phyloP scores from a whole-genome alignment of 139 green algal species.

The Haematococcus lacustris region DNA sequence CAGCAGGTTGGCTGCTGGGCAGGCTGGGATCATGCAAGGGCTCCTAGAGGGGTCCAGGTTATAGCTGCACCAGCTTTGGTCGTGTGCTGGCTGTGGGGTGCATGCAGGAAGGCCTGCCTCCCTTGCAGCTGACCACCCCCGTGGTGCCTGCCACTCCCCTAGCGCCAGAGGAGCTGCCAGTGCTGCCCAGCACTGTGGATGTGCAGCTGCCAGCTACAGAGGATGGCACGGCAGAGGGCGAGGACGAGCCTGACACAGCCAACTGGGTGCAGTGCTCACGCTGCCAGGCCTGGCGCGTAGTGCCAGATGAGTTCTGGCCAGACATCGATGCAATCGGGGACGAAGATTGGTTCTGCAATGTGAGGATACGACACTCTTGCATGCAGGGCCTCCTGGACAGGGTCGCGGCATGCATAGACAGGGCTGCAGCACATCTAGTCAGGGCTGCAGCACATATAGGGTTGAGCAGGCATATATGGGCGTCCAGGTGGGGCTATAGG shows the following conservation, averaged over 20 bases:
- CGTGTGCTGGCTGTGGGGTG: background rate
- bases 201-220: background rate
- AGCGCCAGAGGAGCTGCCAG: background rate
- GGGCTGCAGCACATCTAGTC: too few relatives aligned
- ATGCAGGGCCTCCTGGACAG: background rate
- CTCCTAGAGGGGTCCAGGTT: too few relatives aligned
- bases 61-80: background rate
- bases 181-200: background rate
- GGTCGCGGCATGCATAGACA: too few relatives aligned
- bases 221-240: background rate
- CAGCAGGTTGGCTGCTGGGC: background rate
- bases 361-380: background rate
- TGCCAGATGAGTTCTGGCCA: constrained; percentile 30
- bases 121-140: background rate
- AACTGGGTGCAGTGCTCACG: constrained; percentile 26
- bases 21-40: too few relatives aligned
- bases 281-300: constrained; percentile 20
- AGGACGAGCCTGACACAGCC: constrained; percentile 5
- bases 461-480: too few relatives aligned
- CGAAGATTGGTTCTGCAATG: constrained; percentile 30
- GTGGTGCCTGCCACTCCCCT: background rate
- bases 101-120: background rate
- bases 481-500: background rate
- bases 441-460: too few relatives aligned
- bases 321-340: constrained; percentile 26